Percentiles rank a stretch among this genome's conserved stretches.
Conservation (phyloP, 1,284 basidiomycete species). For the Cryptococcus deneoformans region DNA sequence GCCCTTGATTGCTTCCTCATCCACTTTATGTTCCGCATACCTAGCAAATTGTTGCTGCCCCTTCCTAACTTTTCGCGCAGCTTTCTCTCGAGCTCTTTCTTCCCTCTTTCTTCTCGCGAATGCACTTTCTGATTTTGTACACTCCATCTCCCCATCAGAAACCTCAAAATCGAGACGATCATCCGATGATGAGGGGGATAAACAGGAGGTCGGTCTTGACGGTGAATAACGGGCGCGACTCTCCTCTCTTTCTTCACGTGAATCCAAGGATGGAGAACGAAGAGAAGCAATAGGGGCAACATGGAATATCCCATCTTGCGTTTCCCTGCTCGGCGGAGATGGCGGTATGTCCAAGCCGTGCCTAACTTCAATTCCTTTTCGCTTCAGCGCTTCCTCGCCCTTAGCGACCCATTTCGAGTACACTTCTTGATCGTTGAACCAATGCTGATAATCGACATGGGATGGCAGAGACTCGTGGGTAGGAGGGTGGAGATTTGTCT, state of each 20-base stretch:
- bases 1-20: not conserved
- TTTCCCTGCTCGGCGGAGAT: not conserved
- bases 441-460: slow-evolving; percentile 29
- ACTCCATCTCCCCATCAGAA: too few relatives aligned
- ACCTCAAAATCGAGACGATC: too few relatives aligned
- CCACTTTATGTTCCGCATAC: not conserved
- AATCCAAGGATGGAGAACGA: too few relatives aligned
- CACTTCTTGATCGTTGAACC: slow-evolving; percentile 24
- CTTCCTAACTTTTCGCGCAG: not conserved
- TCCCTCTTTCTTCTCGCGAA: not conserved
- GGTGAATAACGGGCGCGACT: too few relatives aligned
- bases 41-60: too few relatives aligned
- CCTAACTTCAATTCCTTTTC: slow-evolving; percentile 29
- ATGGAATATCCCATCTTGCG: not conserved
- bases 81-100: not conserved
- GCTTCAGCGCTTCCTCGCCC: slow-evolving; percentile 27
- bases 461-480: slow-evolving; percentile 30
- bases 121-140: not conserved
- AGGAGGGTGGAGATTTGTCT: not conserved
- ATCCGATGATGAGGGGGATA: too few relatives aligned
- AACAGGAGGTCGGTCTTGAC: too few relatives aligned
- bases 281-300: too few relatives aligned
- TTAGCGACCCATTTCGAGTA: slow-evolving; percentile 26
- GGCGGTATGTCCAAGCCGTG: slow-evolving; percentile 20
- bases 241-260: too few relatives aligned